Evolutionary conservation across 805 yeast genomes (phyloP).

Genomic region (fission yeast (Schizosaccharomyces pombe)): ASM294v3 CU329670.1:5068001-5068500

Average conservation of each 20-base stretch:
- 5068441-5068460: constrained; percentile 35
- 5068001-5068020: too few species aligned
- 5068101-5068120: constrained; percentile 28
- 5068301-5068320: constrained; percentile 28
- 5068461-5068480: constrained; percentile 30
- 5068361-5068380: constrained; percentile 39
- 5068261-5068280: constrained; percentile 45
- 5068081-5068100: constrained; percentile 57
- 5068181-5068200: constrained; percentile 13
- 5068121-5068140: constrained; percentile 40
- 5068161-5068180: constrained; percentile 20
- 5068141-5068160: constrained; percentile 12
- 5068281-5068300: constrained; percentile 37
- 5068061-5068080: constrained; percentile 42
- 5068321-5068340: constrained; percentile 24
- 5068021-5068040: too few species aligned
- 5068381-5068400: constrained; percentile 33
- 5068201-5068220: constrained; percentile 17
- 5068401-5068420: constrained; percentile 35
- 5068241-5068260: constrained; percentile 46
- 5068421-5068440: constrained; percentile 38
- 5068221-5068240: constrained; percentile 68
- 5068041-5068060: constrained; percentile 17
- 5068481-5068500: constrained; percentile 34
- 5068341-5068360: constrained; percentile 63